Base-by-base conservation (phyloP, 805 yeast species). In the Saturnispora kantuleensis region DNA sequence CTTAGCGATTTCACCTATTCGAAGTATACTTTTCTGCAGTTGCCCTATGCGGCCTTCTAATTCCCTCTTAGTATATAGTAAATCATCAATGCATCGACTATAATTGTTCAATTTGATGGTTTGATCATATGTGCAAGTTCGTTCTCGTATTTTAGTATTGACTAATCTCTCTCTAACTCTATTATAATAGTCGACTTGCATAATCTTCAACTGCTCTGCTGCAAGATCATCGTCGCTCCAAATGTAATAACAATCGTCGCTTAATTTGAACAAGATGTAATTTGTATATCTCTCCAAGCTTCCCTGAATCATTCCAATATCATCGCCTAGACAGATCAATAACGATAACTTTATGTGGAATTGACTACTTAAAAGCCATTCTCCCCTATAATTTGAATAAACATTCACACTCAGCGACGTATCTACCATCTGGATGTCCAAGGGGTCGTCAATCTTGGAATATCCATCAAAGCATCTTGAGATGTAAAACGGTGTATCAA, bases 31-130 rank as follows among this genome's bases (percentile, higher is more conserved):
- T 21, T 21, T 21, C 26, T 21, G 26, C 26, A 21, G 5, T 21
- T 21, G 26, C 5, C 26, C 8, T 21, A 50, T 47, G 35, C 46
- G 21, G 5, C 28, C 18, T 1, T 41, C 41, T 6, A 59, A 40
- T 6, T 42, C 46, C 13, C 35, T 42, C 18, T 54, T 57, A 9
- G 55, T 51, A 5, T 46, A 35, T 4, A 54, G 15, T 9, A 66
- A 42, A 42, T 69, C 74, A 29, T 58, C 56, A 10, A 67, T 58
- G 41, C 69, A 65, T 13, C 57, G 47, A 12, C 65, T 64, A 11
- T 65, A 50, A 29, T 67, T 67, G 41, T 66, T 66, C 47, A 69
- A 43, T 42, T 67, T 68, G 71, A 69, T 66, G 10, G 67, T 58
- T 26, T 64, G 66, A 45, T 68, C 73, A 49, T 62, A 69, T 0